Percentiles rank a stretch among this genome's conserved stretches.
These are phyloP conservation scores for Syncephalastrum contaminatum DNA, from an alignment of 371 early-diverging fungal species.

Conservation along the genomic window DNA sequence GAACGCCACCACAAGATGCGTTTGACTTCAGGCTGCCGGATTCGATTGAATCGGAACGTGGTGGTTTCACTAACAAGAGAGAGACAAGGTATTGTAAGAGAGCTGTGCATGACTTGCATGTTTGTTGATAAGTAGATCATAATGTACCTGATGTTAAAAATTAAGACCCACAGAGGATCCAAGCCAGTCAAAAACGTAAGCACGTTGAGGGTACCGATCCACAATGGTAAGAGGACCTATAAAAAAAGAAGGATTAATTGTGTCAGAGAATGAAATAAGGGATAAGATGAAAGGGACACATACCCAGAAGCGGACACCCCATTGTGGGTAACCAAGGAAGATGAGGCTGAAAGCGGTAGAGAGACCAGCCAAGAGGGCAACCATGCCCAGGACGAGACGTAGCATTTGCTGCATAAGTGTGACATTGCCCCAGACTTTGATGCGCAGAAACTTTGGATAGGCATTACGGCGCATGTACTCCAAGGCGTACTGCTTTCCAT, in stretches of 20 bases:
- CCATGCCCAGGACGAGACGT: constrained; percentile 52
- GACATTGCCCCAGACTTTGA: constrained; percentile 62
- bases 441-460: constrained; percentile 59
- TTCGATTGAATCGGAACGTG: constrained; percentile 45
- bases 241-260: background rate
- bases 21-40: constrained; percentile 41
- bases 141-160: constrained; percentile 46
- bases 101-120: too few relatives aligned
- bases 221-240: constrained; percentile 39
- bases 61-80: constrained; percentile 41
- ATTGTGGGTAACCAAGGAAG: constrained; percentile 54
- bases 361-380: constrained; percentile 56
- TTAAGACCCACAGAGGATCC: constrained; percentile 47
- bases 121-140: background rate
- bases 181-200: constrained; percentile 39
- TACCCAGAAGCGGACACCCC: constrained; percentile 57
- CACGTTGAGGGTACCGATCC: constrained; percentile 46
- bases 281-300: background rate
- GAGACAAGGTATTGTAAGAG: background rate
- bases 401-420: constrained; percentile 52
- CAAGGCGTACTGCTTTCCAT: constrained; percentile 60
- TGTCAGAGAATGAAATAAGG: background rate
- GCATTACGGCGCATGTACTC: constrained; percentile 56
- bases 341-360: constrained; percentile 53
- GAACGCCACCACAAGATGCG: constrained; percentile 39